A percentile compares a stretch with the other conserved stretches of the same genome.
phyloP scores from a whole-genome alignment of 2,329 filamentous ascomycete genomes.

The Ophiocordyceps polyrhachis-furcata region DNA sequence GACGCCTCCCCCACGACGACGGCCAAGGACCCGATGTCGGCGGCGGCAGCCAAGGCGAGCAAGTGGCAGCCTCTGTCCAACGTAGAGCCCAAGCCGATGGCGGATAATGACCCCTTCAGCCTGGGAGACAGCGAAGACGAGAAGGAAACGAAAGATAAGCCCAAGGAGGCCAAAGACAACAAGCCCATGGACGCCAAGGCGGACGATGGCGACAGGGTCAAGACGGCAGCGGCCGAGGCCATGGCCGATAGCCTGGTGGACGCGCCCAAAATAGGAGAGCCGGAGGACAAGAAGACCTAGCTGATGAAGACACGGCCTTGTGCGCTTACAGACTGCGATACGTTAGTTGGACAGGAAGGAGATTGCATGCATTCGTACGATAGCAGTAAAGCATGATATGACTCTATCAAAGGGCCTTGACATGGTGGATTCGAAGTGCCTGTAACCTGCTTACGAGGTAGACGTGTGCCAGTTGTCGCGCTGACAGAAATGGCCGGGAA shows the following conservation, averaged over 20 bases:
- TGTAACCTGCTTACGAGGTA: too few relatives aligned
- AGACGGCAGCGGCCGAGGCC: conserved; percentile 44
- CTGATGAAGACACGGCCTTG: neutral
- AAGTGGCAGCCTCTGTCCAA: conserved; percentile 94
- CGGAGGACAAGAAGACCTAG: neutral
- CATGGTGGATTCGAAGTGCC: too few relatives aligned
- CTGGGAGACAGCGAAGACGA: conserved; percentile 92
- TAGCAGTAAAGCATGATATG: neutral
- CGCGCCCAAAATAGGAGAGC: conserved; percentile 12
- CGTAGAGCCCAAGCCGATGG: conserved; percentile 63
- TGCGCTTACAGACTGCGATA: neutral
- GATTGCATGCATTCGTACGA: neutral
- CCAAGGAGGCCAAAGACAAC: conserved; percentile 16
- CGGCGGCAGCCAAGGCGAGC: conserved; percentile 48
- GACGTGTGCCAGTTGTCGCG: neutral
- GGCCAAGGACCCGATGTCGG: conserved; percentile 28
- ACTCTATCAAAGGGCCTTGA: neutral
- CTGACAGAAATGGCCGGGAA: neutral
- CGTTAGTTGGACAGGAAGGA: neutral
- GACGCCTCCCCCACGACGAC: conserved; percentile 39
- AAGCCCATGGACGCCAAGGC: conserved; percentile 23
- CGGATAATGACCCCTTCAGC: conserved; percentile 90
- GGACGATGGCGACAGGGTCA: conserved; percentile 42
- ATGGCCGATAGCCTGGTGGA: conserved; percentile 37
- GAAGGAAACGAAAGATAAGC: conserved; percentile 27